phyloP scores from a whole-genome alignment of 495 filamentous ascomycete genomes.

The Penicillium verhagenii region DNA sequence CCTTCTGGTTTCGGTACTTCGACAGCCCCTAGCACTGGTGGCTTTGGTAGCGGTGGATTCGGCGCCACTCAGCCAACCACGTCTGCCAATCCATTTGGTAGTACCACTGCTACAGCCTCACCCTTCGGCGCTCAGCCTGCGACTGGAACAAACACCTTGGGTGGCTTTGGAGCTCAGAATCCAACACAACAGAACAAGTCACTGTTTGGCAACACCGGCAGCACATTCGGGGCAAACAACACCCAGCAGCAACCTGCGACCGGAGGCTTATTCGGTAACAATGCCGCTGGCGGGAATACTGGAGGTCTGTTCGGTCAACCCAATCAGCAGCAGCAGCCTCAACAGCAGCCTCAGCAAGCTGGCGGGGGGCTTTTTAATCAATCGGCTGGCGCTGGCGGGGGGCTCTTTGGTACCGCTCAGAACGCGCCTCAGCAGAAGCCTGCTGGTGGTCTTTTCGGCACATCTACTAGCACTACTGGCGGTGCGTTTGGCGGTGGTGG shows the following conservation, averaged over 20 bases:
- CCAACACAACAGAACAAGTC: conserved; percentile 48
- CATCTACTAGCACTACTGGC: conserved; percentile 16
- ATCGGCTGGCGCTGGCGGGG: conserved; percentile 19
- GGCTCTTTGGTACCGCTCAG: conserved; percentile 30
- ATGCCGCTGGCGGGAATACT: conserved; percentile 23
- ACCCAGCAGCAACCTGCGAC: conserved; percentile 37
- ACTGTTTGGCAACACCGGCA: conserved; percentile 38
- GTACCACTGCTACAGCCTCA: conserved; percentile 27
- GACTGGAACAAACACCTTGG: conserved; percentile 36
- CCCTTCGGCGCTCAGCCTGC: conserved; percentile 44
- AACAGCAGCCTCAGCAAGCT: conserved; percentile 30
- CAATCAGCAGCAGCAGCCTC: conserved; percentile 40
- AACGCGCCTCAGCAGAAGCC: conserved; percentile 49
- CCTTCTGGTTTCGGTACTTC: conserved; percentile 38
- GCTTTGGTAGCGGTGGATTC: conserved; percentile 37
- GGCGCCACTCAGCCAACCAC: conserved; percentile 35
- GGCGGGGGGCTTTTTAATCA: conserved; percentile 46
- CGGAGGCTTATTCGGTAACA: conserved; percentile 45
- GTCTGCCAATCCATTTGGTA: conserved; percentile 35
- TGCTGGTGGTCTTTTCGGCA: conserved; percentile 43
- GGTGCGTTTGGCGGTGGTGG: conserved; percentile 14
- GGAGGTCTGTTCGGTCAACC: conserved; percentile 45
- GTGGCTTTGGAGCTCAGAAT: conserved; percentile 43
- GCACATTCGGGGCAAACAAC: conserved; percentile 34
- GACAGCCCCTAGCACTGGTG: conserved; percentile 36